Evolutionary conservation across 805 yeast genomes (phyloP).

Genomic region (Kuraishia capsulata): DNA sequence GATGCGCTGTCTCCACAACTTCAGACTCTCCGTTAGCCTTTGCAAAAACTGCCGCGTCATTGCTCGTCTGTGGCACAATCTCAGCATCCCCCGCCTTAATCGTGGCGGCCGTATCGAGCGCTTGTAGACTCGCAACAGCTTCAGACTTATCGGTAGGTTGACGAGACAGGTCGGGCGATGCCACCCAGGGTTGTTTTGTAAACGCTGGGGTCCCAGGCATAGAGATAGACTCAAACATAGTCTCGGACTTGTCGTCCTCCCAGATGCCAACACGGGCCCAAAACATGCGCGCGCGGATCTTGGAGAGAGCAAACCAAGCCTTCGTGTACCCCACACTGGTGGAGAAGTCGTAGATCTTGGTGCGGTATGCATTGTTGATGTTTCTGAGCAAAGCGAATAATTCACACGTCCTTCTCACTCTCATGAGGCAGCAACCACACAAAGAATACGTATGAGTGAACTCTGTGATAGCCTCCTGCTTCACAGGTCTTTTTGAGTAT

Average conservation of each 20-base stretch:
- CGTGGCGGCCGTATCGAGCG: not conserved
- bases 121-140: no score
- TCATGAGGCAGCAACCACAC: constrained; percentile 73
- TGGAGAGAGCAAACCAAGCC: constrained; percentile 57
- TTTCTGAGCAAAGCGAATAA: constrained; percentile 69
- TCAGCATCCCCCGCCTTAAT: not conserved
- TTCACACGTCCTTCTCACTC: constrained; percentile 77
- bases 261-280: constrained; percentile 82
- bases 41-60: no score
- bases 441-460: constrained; percentile 48
- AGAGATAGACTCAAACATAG: not conserved
- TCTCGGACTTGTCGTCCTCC: constrained; percentile 30
- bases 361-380: constrained; percentile 32
- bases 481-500: constrained; percentile 15
- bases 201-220: not conserved
- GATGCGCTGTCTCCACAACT: no score
- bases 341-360: constrained; percentile 49
- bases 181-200: not conserved
- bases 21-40: no score
- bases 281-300: constrained; percentile 63
- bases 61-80: no score
- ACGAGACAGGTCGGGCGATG: not conserved
- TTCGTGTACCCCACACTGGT: constrained; percentile 23
- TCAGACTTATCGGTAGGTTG: not conserved
- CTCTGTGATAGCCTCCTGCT: constrained; percentile 10